Base-by-base conservation (phyloP, 2,329 filamentous ascomycete species). In the Neopestalotiopsis sp. region DNA sequence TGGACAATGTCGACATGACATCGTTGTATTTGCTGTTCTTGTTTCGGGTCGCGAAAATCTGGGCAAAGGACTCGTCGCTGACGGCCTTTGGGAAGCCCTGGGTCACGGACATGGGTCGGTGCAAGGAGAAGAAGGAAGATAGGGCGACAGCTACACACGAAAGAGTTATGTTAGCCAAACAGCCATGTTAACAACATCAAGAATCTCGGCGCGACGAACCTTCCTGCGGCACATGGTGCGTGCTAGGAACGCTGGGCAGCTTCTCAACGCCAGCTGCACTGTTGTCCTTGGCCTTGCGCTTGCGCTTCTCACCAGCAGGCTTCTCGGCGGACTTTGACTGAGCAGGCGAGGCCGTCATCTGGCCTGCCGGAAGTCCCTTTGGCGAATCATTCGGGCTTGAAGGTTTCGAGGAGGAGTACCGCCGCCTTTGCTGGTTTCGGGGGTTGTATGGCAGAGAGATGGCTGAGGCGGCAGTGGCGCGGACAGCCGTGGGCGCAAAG, bases 81-180 rank as follows among this genome's bases (percentile, higher is more conserved):
- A 94, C 88, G 24, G 87, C 85, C 74, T 89, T 90, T 68, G 92
- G 96, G 77, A 97, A 91, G 73, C 92, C 91, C 75, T 91, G 91
- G 64, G 91, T 94, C 73, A 98, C 90, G 67, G 94, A 97, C 77
- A 99, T 95, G 61, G 96, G 96, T 71, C 96, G 91, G 82, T 99
- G 94, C 73, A 97, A 92, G 71, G 95, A 97, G 85, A 98, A 98
- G 87, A 99, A 98, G 70, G 92, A 92, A 7, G 95, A 96, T 61
- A 97, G 86, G 72, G 92, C 91, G 70, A 98, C 88, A 77, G 97
- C 96, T 98, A 73, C 5, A 71, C 34, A 14, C 64, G 67, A 28
- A 20, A 56, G 34, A 40, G 28, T 63, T 63, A 69, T 77, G 74
- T 77, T 7, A 61, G 24, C 7, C 28, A 66, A 42, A 61, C 28